Percentiles rank a stretch among this genome's conserved stretches.
These are phyloP conservation scores for Chernovozyma aurita DNA, from an alignment of 1,139 yeast genomes.

Conservation along the genomic window DNA sequence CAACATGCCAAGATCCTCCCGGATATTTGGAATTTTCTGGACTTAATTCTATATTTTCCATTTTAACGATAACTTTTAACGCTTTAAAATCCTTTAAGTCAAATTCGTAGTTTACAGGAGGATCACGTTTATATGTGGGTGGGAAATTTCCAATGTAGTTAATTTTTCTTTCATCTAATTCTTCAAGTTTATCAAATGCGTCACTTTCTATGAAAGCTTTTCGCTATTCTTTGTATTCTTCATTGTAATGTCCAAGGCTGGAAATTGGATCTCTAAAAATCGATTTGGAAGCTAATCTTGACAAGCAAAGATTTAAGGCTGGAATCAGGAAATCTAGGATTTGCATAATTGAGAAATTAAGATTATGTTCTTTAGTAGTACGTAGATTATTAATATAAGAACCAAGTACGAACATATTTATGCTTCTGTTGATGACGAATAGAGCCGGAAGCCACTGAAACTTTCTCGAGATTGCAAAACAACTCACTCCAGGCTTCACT, in stretches of 20 bases:
- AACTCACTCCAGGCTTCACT: conserved; percentile 15
- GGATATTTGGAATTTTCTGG: conserved; percentile 36
- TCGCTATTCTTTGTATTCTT: conserved; percentile 10
- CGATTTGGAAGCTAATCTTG: conserved; percentile 19
- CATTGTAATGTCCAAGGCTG: conserved; percentile 13
- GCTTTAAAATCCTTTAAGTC: conserved; percentile 16
- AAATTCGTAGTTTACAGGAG: conserved; percentile 14
- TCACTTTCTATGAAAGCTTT: conserved; percentile 3
- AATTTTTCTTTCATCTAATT: conserved; percentile 9
- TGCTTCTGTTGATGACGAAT: conserved; percentile 11
- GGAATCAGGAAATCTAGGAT: conserved; percentile 27
- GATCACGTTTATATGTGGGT: conserved; percentile 14
- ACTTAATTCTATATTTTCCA: conserved; percentile 40
- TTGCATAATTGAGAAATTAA: conserved; percentile 25
- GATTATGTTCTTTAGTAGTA: conserved; percentile 19
- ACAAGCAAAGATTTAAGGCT: conserved; percentile 25
- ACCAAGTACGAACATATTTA: conserved; percentile 13
- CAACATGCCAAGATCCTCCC: conserved; percentile 47
- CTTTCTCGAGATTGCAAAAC: conserved; percentile 18
- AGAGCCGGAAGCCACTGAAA: conserved; percentile 33
- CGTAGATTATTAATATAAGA: conserved; percentile 41
- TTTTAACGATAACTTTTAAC: conserved; percentile 36
- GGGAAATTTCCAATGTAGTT: conserved; percentile 13
- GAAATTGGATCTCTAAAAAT: conserved; percentile 16
- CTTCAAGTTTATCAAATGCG: conserved; percentile 10